These are phyloP conservation scores for Microcos paniculata DNA, from an alignment of 345 rosid genomes.

Conservation along the genomic window DNA sequence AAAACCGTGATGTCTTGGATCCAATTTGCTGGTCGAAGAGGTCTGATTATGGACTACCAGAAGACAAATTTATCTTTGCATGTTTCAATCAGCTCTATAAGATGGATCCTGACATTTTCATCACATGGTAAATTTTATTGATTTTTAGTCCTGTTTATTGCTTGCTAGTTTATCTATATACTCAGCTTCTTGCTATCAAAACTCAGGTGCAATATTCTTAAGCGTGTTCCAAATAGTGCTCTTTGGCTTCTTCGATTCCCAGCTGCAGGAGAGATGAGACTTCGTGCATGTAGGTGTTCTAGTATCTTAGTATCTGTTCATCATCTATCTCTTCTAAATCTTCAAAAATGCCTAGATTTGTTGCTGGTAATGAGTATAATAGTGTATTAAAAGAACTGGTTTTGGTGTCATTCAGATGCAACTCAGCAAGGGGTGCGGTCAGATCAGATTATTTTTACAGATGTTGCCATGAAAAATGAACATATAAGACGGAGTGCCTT, in stretches of 20 bases:
- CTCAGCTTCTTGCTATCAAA: neutral
- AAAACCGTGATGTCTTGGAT: conserved; percentile 86
- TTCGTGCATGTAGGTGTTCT: conserved; percentile 65
- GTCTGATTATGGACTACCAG: conserved; percentile 91
- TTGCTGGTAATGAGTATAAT: neutral
- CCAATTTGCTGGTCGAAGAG: conserved; percentile 68
- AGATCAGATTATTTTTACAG: conserved; percentile 91
- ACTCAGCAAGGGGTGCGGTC: conserved; percentile 74
- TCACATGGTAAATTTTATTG: conserved; percentile 56
- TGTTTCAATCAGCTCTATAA: conserved; percentile 98
- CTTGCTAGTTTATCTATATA: neutral
- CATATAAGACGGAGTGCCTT: conserved; percentile 93
- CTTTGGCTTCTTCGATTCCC: conserved; percentile 98
- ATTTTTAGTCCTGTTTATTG: neutral
- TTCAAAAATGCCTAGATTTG: neutral
- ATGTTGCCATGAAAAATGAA: conserved; percentile 95
- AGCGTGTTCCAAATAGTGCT: conserved; percentile 89
- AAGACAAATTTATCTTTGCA: conserved; percentile 93
- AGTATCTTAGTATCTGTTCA: neutral
- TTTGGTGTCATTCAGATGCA: conserved; percentile 65
- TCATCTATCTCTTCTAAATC: neutral
- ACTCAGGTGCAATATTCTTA: conserved; percentile 93
- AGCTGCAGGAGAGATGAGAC: conserved; percentile 95
- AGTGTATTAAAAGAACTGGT: neutral
- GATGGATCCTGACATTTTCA: conserved; percentile 95